Conservation (phyloP, 192 early-diverging fungal species). For the Entophlyctis luteolus region DNA sequence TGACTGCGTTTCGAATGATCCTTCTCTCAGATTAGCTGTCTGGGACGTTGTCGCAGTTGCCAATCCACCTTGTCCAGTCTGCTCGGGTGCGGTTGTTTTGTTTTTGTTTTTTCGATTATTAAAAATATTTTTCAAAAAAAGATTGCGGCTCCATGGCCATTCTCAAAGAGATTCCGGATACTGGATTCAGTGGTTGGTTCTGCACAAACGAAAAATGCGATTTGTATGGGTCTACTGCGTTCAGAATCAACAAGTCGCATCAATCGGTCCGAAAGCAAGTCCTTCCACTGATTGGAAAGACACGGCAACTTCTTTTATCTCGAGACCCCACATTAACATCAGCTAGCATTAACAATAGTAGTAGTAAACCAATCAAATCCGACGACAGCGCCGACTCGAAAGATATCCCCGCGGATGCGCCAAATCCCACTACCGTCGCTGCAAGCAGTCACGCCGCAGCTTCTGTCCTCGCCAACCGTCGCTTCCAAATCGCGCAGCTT, state of each 20-base stretch:
- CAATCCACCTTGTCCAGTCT: background rate
- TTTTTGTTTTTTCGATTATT: background rate
- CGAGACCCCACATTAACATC: background rate
- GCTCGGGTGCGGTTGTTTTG: background rate
- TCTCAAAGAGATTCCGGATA: background rate
- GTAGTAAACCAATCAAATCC: background rate
- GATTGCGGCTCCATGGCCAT: constrained; percentile 8
- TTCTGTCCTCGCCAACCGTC: background rate
- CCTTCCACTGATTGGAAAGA: background rate
- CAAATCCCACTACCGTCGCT: no score
- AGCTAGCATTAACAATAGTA: background rate
- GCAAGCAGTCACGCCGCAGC: background rate
- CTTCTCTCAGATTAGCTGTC: no score
- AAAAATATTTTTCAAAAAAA: background rate
- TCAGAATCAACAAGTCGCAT: background rate
- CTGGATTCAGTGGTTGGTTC: background rate
- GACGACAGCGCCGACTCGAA: background rate
- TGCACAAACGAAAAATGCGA: constrained; percentile 11
- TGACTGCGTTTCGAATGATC: no score
- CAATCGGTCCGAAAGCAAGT: background rate
- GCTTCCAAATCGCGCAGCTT: constrained; percentile 18
- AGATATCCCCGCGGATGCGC: background rate
- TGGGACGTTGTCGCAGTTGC: background rate
- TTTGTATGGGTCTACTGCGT: background rate
- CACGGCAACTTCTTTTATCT: background rate